A percentile compares a stretch with the other conserved stretches of the same genome.
Conservation (phyloP, 257 asterid genomes). For the Osmanthus fragrans region DNA sequence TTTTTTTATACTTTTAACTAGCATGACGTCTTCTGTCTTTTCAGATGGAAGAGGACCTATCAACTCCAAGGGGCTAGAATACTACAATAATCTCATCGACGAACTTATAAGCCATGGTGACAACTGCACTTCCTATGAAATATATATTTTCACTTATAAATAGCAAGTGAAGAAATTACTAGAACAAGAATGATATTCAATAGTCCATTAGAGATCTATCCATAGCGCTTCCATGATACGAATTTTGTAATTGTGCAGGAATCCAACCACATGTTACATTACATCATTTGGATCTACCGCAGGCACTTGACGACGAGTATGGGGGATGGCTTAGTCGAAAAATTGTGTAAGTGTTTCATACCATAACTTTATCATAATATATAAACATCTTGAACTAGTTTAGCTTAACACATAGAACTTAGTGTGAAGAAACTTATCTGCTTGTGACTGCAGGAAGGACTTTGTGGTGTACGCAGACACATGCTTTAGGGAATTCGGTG, state of each 20-base stretch:
- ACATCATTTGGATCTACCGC: slow-evolving; percentile 55
- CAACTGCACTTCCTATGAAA: slow-evolving; percentile 4
- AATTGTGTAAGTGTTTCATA: slow-evolving; percentile 41
- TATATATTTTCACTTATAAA: neutral
- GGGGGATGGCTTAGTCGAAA: slow-evolving; percentile 54
- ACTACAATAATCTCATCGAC: slow-evolving; percentile 56
- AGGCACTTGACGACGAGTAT: slow-evolving; percentile 57
- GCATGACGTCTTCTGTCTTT: slow-evolving; percentile 16
- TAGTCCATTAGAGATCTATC: neutral
- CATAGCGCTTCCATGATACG: neutral
- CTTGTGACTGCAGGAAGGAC: slow-evolving; percentile 43
- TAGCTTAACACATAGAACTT: neutral
- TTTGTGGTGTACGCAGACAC: slow-evolving; percentile 45
- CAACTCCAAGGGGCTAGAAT: slow-evolving; percentile 44
- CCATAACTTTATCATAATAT: neutral
- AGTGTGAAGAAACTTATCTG: neutral
- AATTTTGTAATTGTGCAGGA: slow-evolving; percentile 35
- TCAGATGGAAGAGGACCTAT: slow-evolving; percentile 48
- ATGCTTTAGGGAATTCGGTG: slow-evolving; percentile 62
- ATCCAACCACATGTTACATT: slow-evolving; percentile 58
- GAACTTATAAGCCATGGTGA: slow-evolving; percentile 48
- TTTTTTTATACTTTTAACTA: neutral
- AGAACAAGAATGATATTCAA: neutral
- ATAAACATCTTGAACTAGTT: neutral
- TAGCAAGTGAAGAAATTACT: neutral